Evolutionary conservation across 768 basidiomycete genomes (phyloP), one percentile per base, ranked within the genome.

Genomic region (Wakefieldia striispora): DNA sequence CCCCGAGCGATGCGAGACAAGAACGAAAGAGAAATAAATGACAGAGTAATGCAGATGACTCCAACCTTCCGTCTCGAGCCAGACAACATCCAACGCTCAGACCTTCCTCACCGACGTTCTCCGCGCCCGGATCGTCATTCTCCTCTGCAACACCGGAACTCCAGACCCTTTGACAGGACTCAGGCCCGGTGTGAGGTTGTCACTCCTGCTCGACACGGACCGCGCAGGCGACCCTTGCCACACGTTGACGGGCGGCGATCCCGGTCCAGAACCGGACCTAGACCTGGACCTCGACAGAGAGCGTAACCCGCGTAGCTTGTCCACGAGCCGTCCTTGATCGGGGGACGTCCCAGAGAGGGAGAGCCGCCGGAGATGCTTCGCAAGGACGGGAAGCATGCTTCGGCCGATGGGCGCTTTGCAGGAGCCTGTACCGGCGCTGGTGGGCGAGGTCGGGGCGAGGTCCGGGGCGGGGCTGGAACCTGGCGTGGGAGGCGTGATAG

Each of bases 371-470:
- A 68, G 49, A 21, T 58, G 64, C n/a, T 57, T 64, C 23, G 53
- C 58, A 29, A 61, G 53, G 2, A 68, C 55, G 12, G 65, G 67
- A 4, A 64, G 62, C 64, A 68, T 66, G 45, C 64, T 66, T 12
- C 59, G 55, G 31, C 55, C 53, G 7, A 55, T n/a, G 17, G 62
- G 56, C 17, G 40, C 19, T 33, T 48, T 27, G 37, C 48, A 36
- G 6, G 46, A 37, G 10, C 46, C 19, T 1, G 36, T 33, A 8
- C 43, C 19, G 27, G 51, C 36, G 21, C 55, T 37, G 14, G 41
- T 40, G 27, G 50, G 37, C 5, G 58, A 40, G 27, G 50, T 42
- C 33, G 31, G 31, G 5, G 37, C 40, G 14, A 49, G 26, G 20
- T 20, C 26, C 3, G 33, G 45, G 7, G 27, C n/a, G 16, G 46